Evolutionary conservation across 1,284 basidiomycete species (phyloP).

Genomic region (Heterobasidion parviporum): DNA sequence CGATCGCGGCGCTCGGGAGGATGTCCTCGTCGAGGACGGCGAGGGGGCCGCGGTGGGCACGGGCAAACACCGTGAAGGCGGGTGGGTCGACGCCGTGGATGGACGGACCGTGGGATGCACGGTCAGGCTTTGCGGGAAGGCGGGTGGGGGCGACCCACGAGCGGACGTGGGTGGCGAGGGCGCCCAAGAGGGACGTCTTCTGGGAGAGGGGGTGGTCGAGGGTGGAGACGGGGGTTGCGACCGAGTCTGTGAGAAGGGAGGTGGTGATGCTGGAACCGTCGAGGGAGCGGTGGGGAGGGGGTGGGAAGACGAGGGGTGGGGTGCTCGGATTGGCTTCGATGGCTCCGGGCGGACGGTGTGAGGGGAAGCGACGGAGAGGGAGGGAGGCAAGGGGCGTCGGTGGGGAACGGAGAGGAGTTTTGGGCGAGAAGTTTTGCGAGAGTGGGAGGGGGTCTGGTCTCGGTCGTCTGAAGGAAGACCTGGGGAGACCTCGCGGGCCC

Average conservation of each 20-base stretch:
- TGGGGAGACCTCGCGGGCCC: slow-evolving; percentile 23
- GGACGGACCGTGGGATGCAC: slow-evolving; percentile 13
- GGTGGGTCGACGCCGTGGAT: slow-evolving; percentile 5
- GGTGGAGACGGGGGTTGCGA: slow-evolving; percentile 19
- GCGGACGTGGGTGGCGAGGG: slow-evolving; percentile 12
- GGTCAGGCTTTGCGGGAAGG: slow-evolving; percentile 10
- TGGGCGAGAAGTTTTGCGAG: slow-evolving; percentile 21
- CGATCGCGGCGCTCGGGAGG: not conserved
- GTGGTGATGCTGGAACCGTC: slow-evolving; percentile 19
- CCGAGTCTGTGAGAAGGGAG: slow-evolving; percentile 19
- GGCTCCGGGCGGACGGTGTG: slow-evolving; percentile 22
- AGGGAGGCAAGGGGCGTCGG: slow-evolving; percentile 37
- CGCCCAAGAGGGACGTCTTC: slow-evolving; percentile 7
- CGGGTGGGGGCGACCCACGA: slow-evolving; percentile 10
- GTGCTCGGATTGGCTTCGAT: slow-evolving; percentile 22
- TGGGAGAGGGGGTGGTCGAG: slow-evolving; percentile 7
- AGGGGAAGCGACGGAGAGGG: slow-evolving; percentile 25
- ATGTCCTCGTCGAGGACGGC: slow-evolving; percentile 9
- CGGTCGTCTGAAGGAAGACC: slow-evolving; percentile 18
- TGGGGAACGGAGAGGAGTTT: slow-evolving; percentile 30
- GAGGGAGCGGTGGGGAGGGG: slow-evolving; percentile 17
- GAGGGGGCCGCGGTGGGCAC: slow-evolving; percentile 7
- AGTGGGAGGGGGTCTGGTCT: slow-evolving; percentile 16
- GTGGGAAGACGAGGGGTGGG: slow-evolving; percentile 11
- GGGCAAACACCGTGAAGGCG: slow-evolving; percentile 3